Conservation (phyloP, 169 alveolate genomes). For the Plasmodium fragile region DNA sequence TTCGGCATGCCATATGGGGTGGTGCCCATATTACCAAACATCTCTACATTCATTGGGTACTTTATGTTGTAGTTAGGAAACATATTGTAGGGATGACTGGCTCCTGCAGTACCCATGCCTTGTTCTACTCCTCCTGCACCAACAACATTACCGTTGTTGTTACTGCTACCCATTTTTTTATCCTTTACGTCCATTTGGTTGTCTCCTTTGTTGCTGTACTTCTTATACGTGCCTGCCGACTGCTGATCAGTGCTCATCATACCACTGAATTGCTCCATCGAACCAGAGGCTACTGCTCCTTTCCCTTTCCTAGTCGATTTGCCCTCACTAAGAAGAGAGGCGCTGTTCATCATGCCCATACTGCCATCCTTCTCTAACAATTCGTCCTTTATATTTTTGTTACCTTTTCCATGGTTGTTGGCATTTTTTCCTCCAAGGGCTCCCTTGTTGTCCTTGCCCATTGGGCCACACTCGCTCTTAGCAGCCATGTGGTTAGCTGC, state of each 20-base stretch:
- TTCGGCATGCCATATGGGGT: neutral
- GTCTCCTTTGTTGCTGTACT: slow-evolving; percentile 7
- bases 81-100: slow-evolving; percentile 15
- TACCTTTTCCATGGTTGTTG: neutral
- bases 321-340: neutral
- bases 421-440: neutral
- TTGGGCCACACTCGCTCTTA: neutral
- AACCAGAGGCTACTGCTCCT: neutral
- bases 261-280: neutral
- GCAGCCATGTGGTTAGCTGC: neutral
- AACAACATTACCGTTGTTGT: neutral
- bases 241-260: slow-evolving; percentile 5
- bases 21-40: slow-evolving; percentile 22
- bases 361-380: neutral
- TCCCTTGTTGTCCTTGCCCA: slow-evolving; percentile 1
- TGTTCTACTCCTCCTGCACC: neutral
- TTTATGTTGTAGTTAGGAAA: slow-evolving; percentile 64
- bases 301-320: neutral
- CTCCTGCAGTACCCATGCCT: neutral
- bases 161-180: slow-evolving; percentile 4
- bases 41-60: slow-evolving; percentile 45
- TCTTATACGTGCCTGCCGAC: slow-evolving; percentile 16
- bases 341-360: neutral
- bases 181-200: neutral
- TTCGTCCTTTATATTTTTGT: neutral